A percentile compares a stretch with the other conserved stretches of the same genome.
These are phyloP conservation scores for Fusarium clavum DNA, from an alignment of 2,329 filamentous ascomycete species.

Conservation along the genomic window DNA sequence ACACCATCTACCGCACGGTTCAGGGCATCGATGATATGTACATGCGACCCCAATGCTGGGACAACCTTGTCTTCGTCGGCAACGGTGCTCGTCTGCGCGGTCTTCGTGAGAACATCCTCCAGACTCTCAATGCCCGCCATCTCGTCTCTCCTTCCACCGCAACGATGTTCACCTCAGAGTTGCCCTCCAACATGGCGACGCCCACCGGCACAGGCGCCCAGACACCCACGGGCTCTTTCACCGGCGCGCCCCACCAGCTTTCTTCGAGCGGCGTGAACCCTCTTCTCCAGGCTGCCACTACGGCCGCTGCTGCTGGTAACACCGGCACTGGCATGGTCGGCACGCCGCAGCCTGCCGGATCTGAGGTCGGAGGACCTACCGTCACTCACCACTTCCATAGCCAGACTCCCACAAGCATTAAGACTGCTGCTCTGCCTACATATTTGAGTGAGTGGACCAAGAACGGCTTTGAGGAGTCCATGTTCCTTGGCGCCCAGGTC, in stretches of 20 bases:
- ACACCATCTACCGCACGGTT: constrained; percentile 84
- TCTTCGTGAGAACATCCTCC: constrained; percentile 88
- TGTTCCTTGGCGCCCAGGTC: constrained; percentile 89
- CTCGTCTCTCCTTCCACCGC: constrained; percentile 91
- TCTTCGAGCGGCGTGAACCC: constrained; percentile 79
- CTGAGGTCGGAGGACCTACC: constrained; percentile 52
- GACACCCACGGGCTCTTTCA: constrained; percentile 78
- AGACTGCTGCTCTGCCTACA: constrained; percentile 79
- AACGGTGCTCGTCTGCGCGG: constrained; percentile 81
- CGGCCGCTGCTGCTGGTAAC: constrained; percentile 66
- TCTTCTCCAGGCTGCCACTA: constrained; percentile 90
- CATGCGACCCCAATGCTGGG: constrained; percentile 90
- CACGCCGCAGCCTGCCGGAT: constrained; percentile 55
- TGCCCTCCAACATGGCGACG: constrained; percentile 92
- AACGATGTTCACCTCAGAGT: constrained; percentile 96
- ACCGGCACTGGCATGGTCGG: constrained; percentile 55
- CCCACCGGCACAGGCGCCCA: constrained; percentile 91
- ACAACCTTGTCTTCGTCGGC: constrained; percentile 89
- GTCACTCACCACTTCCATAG: constrained; percentile 67
- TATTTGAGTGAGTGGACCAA: constrained; percentile 95
- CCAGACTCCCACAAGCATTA: constrained; percentile 86
- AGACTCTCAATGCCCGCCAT: constrained; percentile 83
- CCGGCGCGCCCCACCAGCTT: constrained; percentile 67
- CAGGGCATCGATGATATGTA: constrained; percentile 85
- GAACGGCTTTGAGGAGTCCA: constrained; percentile 80